Evolutionary conservation across 768 basidiomycete species (phyloP), one percentile per base, ranked within the genome.

Genomic region (Suillus subluteus): DNA sequence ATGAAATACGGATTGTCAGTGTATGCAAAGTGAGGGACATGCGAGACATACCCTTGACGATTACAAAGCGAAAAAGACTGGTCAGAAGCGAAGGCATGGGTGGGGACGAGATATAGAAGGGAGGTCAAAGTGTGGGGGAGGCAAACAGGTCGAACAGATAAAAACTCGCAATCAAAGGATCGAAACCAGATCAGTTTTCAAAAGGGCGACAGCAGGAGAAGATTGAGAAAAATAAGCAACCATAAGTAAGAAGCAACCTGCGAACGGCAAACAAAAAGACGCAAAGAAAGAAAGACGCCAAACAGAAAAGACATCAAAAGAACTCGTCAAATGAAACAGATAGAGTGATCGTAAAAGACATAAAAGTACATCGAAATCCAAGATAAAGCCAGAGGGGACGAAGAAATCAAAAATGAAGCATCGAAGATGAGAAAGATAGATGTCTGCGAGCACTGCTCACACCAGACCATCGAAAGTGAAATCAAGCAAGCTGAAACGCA

Each of bases 401-500:
- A 43, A 12, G 3, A 21, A 40, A 64, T 32, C 21, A 50, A 46
- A 67, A n/a, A 52, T 58, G 12, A 41, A 58, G 65, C 44, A 67
- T 5, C n/a, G 16, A 23, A 48, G 26, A 26, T 50, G 5, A 15
- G 15, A 26, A 13, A 32, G n/a, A 58, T 46, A 15, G 46, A 21
- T 37, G 16, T 16, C 21, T 23, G 41, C 35, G 50, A 65, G 58
- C 26, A 21, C 54, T 15, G 58, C 43, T 38, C n/a, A 23, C 21
- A 50, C 23, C 32, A 58, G 30, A 44, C 58, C 23, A 64, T 63
- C 18, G 18, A 44, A 15, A 26, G 58, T 26, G 16, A 41, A 58
- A 40, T 82, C 70, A 90, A 16, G 79, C 82, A 76, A 91, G 77
- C 70, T 90, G 88, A 75, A 94, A 91, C 35, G 92, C 92, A 72